Evolutionary conservation across 768 basidiomycete genomes (phyloP), one percentile per base, ranked within the genome.

Genomic region (Agaricus subrufescens): DNA sequence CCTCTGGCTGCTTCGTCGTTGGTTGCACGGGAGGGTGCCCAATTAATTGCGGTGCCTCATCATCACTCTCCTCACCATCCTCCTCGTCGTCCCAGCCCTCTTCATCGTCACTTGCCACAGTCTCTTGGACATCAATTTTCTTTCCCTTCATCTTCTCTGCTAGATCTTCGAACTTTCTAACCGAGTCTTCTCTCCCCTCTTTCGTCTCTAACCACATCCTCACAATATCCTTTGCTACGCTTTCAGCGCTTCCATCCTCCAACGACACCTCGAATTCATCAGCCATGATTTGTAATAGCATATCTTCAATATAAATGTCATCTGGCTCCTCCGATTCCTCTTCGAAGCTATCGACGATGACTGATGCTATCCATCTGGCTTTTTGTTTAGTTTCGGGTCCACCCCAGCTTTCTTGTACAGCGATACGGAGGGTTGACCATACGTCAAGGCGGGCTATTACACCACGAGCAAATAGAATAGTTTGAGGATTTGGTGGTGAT

Each of bases 371-470:
- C 91, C 92, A 95, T 23, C 83, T 88, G 46, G 86, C 84, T 72
- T 96, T 97, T 54, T 80, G 73, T 1, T 65, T 54, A n/a, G 73
- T 74, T 27, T 83, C 82, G 19, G 87, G 81, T 3, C 94, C 94
- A 27, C 94, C 95, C 94, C 94, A 96, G 60, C 75, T 72, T 63
- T 94, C 83, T 60, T 88, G 83, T 38, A 98, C 84, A 34, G 94
- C 95, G 64, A 96, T 75, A 42, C 87, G 86, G 27, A 98, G 81
- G 2, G 86, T 91, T 45, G 90, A 82, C 95, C 95, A 98, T 54
- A 86, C 73, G 11, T 80, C 78, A 48, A 98, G 80, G 52, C 94
- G 81, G 26, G 94, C 86, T 57, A 96, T 79, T 3, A 89, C 83
- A 2, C 93, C 92, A 23, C 93, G 85, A 11, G 95, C 94, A 63